Evolutionary conservation across 208 protist genomes (phyloP), one percentile per base, ranked within the genome.

Genomic region (Crithidia brevicula): DNA sequence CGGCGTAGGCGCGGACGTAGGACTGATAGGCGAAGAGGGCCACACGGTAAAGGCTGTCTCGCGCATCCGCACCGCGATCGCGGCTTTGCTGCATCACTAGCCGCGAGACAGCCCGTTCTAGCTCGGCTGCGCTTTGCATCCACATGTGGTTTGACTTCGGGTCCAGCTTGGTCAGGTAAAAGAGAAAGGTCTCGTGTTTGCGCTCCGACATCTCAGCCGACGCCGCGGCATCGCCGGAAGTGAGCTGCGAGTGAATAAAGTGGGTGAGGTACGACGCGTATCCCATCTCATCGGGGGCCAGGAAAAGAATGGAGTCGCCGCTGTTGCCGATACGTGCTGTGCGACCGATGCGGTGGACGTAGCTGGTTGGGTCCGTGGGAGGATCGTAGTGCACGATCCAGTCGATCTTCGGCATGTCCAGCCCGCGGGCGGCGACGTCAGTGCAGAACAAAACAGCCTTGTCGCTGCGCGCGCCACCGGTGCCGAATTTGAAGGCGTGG

Each of bases 301-400:
- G 73, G 60, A 98, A 98, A 7, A 99, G 72, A 4, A 98, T 71
- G 9, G 97, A 95, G 66, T 94, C 88, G 54, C 98, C 98, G 28
- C 81, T 84, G 40, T 94, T 89, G 34, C 97, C 98, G n/a, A 98
- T 82, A 68, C 98, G 92, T 20, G 98, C 98, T 18, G 98, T 99
- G 49, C 98, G 82, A 16, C 98, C 98, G 45, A 98, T 92, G 45
- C 97, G 86, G 64, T 99, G 98, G 6, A 99, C 82, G 76, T 99
- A 99, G 67, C 94, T 92, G 11, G 85, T 92, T n/a, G 92, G 86
- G 47, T 98, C 95, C 0, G 83, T 82, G 5, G 98, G 98, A 11
- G 98, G 96, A 77, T 99, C 98, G 77, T 98, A 99, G 72, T 99
- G 98, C 40, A 99, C 77, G 56, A 99, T 99, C 95, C 95, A 98